These are phyloP conservation scores for Calonectria naviculata DNA, from an alignment of 2,329 filamentous ascomycete species.

Conservation along the genomic window DNA sequence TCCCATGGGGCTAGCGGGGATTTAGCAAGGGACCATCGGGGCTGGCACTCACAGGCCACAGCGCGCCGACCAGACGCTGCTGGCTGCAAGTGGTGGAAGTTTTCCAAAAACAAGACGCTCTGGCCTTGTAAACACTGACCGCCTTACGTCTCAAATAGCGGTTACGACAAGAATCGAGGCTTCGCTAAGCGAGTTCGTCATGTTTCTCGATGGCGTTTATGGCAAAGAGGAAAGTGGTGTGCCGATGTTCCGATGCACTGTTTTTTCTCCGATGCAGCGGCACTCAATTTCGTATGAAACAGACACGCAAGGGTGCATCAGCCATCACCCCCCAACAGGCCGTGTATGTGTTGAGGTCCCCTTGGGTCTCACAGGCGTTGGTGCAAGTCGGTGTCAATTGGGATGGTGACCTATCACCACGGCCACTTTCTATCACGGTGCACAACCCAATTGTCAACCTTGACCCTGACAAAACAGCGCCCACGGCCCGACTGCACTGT, in stretches of 20 bases:
- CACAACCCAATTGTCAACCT: neutral
- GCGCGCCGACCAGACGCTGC: neutral
- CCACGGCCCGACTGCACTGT: no score
- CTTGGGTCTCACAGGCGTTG: neutral
- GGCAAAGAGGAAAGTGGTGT: neutral
- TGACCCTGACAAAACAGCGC: neutral
- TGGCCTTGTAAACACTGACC: neutral
- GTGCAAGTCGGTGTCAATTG: neutral
- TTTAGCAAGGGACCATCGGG: neutral
- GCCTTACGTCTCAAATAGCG: neutral
- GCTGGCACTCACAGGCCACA: neutral
- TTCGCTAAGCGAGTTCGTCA: neutral
- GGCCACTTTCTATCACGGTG: neutral
- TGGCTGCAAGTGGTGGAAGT: neutral
- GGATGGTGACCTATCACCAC: neutral
- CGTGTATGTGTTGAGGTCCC: neutral
- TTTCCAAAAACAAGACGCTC: neutral
- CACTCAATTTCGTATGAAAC: neutral
- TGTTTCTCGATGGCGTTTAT: neutral
- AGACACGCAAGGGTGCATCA: neutral
- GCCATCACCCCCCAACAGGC: neutral
- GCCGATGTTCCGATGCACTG: conserved; percentile 1
- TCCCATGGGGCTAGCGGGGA: neutral
- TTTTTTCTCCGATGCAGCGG: neutral
- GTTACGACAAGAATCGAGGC: neutral